Base-by-base conservation (phyloP, 2,329 filamentous ascomycete species). In the Phaeosphaeria sp. region DNA sequence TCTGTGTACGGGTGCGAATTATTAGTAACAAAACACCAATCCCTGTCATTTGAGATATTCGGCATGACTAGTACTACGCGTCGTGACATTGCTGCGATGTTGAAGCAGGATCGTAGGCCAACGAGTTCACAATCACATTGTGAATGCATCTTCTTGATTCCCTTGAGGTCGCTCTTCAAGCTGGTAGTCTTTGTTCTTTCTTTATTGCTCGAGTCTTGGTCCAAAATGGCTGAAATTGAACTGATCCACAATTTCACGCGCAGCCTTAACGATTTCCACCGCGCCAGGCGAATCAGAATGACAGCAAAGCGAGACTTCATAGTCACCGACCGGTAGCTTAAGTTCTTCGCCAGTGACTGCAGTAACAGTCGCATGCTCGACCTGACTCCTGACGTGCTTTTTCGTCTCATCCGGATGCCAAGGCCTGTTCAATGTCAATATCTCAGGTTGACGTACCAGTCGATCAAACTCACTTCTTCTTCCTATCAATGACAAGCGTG, bases 401-500 rank as follows among this genome's bases (percentile, higher is more conserved):
- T 76, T 73, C 7, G 70, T 77, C 51, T 81, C 79, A 43, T 80
- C 77, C 1, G 73, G 64, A 43, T 76, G 75, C 79, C 79, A 81
- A 8, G 79, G 68, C 58, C 76, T 78, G 47, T 27, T 46, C 13
- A 15, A 27, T 15, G 15, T 18, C 8, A 24, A 55, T 27, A 4
- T 27, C 8, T 42, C 24, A 52, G 47, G 25, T 27, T 18, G 27
- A 18, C 36, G 25, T 27, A 15, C 18, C 21, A 18, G 9, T 46
- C 36, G 7, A 25, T 33, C 6, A 24, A 43, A 62, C 69, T 17
- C 58, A 77, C 78, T 86, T 85, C 77, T 87, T 87, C 76, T 86
- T 85, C 30, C 85, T 78, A 61, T 86, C 84, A 66, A 86, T 86
- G 2, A 86, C 80, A 40, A 86, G 70, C 55, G 77, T 83, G 13